Conservation (phyloP, 352 stramenopile genomes). For the Globisporangium spiculum region DNA sequence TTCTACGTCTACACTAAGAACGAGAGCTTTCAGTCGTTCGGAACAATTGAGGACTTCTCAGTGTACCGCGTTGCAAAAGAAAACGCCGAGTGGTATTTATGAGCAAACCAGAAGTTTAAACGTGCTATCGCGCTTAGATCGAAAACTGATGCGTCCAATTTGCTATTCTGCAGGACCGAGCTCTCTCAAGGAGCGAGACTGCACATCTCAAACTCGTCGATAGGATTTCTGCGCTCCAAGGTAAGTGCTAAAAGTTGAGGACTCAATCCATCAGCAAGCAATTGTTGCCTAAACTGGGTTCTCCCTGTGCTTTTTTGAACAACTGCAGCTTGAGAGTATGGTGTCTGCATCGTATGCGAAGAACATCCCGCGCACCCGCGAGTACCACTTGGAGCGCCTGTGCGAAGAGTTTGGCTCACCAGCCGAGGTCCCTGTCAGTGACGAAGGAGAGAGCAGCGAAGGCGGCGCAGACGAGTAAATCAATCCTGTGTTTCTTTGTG, state of each 20-base stretch:
- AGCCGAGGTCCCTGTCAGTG: background rate
- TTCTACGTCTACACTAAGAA: slow-evolving; percentile 84
- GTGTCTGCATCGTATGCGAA: slow-evolving; percentile 69
- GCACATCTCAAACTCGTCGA: slow-evolving; percentile 65
- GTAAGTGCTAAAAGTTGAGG: slow-evolving; percentile 19
- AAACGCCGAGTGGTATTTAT: slow-evolving; percentile 42
- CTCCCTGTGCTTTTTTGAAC: background rate
- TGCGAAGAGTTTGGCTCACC: slow-evolving; percentile 53
- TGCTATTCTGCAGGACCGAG: slow-evolving; percentile 38
- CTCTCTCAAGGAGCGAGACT: slow-evolving; percentile 67
- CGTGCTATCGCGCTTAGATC: too few species aligned
- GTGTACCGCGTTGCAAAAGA: slow-evolving; percentile 44
- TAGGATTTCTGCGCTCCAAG: slow-evolving; percentile 75
- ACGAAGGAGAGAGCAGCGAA: background rate
- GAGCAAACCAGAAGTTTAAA: background rate
- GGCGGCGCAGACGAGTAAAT: background rate
- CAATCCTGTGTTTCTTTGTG: background rate
- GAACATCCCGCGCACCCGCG: slow-evolving; percentile 50
- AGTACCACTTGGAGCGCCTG: slow-evolving; percentile 60
- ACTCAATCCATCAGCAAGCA: background rate
- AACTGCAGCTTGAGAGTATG: slow-evolving; percentile 61
- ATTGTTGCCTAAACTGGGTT: background rate
- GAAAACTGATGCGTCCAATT: too few species aligned
- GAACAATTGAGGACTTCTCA: slow-evolving; percentile 66
- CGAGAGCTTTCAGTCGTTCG: slow-evolving; percentile 65